phyloP scores from a whole-genome alignment of 352 stramenopile genomes.

The Phytophthora pluvialis region DNA sequence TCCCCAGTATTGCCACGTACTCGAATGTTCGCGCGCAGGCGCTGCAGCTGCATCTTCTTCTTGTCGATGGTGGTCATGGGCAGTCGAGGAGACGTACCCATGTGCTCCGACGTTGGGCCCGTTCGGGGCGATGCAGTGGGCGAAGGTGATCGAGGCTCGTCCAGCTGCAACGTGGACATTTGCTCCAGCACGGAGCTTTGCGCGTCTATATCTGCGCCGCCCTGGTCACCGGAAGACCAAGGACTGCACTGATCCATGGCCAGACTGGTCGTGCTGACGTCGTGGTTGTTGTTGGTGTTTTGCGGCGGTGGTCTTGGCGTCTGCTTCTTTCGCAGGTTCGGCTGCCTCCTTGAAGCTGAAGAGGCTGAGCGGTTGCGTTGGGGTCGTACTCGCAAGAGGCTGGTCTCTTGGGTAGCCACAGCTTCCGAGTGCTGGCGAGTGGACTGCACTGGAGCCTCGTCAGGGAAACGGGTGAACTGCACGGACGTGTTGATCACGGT shows the following conservation, averaged over 20 bases:
- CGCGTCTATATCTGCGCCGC: neutral
- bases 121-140: slow-evolving; percentile 14
- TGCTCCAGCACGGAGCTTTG: neutral
- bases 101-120: slow-evolving; percentile 12
- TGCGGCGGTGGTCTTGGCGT: neutral
- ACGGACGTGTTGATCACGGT: slow-evolving; percentile 66
- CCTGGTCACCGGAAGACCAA: slow-evolving; percentile 18
- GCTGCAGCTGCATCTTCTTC: slow-evolving; percentile 59
- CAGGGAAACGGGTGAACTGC: slow-evolving; percentile 44
- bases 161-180: slow-evolving; percentile 15
- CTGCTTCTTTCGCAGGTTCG: slow-evolving; percentile 9
- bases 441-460: slow-evolving; percentile 19
- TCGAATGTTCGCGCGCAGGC: slow-evolving; percentile 50
- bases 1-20: slow-evolving; percentile 25
- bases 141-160: slow-evolving; percentile 5
- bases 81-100: slow-evolving; percentile 6
- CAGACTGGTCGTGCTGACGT: slow-evolving; percentile 24
- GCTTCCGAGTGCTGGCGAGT: slow-evolving; percentile 7
- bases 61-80: slow-evolving; percentile 43
- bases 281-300: slow-evolving; percentile 11
- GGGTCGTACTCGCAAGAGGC: neutral
- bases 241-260: slow-evolving; percentile 34
- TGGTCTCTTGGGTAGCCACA: slow-evolving; percentile 2
- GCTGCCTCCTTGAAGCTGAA: slow-evolving; percentile 14
- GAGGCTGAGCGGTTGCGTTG: slow-evolving; percentile 15